Evolutionary conservation across 2,329 filamentous ascomycete species (phyloP), one percentile per base, ranked within the genome.

Genomic region (Colletotrichum sp.): DNA sequence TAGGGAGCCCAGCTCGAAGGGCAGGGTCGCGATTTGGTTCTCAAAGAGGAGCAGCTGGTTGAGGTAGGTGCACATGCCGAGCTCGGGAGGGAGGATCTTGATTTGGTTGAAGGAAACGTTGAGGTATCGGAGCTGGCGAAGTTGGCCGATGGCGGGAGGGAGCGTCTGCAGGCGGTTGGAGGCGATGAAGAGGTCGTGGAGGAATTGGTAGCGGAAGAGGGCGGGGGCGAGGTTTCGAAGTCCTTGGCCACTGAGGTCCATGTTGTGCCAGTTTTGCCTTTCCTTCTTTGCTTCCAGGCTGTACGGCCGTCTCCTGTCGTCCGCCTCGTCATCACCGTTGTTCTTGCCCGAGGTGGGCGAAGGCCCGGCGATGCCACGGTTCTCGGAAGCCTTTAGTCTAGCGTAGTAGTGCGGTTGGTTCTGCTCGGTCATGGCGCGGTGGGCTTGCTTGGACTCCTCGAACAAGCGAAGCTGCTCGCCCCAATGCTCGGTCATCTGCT

Each of bases 181-280:
- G 80, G 96, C 96, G 78, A 99, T 92, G 84, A 98, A 98, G 34
- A 99, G 91, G 85, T 98, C 96, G 79, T 95, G 95, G 72, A 99
- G 88, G 84, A 99, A 99, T 60, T 90, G 90, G 85, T 99, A 99
- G 79, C 91, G 90, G 87, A 99, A 99, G 36, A 99, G 89, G 60
- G 94, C 92, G 10, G 91, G 87, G 1, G 96, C 93, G 36, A 99
- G 89, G 75, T 95, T 95, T 79, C 96, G 94, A 65, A 99, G 88
- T 24, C 96, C 96, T 87, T 99, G 97, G n/a, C 97, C 97, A 80
- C 96, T 97, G 83, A 99, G 94, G 85, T 99, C 97, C 80, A 99
- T 89, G 78, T 96, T 96, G 84, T 95, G 92, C 97, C 97, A 99
- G 81, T 96, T 94, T 84, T 98, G 94, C 78, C 94, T 89, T 80